Percentiles rank a stretch among this genome's conserved stretches.
These are phyloP conservation scores for Stachybotrys chartarum DNA, from an alignment of 2,329 filamentous ascomycete genomes.

Conservation along the genomic window DNA sequence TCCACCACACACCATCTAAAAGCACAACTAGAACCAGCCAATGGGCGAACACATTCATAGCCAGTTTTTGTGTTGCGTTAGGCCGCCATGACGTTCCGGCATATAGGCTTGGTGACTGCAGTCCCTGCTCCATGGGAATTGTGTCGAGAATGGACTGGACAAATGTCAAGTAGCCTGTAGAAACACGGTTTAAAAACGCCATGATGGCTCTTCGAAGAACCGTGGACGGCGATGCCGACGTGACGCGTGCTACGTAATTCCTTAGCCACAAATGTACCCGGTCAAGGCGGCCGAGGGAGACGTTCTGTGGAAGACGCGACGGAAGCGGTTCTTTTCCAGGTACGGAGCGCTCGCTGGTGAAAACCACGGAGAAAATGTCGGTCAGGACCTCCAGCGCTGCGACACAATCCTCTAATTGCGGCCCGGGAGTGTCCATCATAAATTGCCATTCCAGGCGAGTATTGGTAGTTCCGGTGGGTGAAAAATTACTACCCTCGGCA, in stretches of 20 bases:
- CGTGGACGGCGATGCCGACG: conserved; percentile 17
- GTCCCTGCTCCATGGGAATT: conserved; percentile 4
- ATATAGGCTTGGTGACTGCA: background rate
- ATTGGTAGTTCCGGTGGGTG: too few species aligned
- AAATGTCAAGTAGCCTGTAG: conserved; percentile 22
- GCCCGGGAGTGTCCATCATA: too few species aligned
- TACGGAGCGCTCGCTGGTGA: background rate
- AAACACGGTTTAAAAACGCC: conserved; percentile 31
- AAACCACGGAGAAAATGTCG: background rate
- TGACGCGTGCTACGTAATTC: conserved; percentile 24
- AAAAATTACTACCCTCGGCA: background rate
- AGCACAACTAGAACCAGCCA: conserved; percentile 29
- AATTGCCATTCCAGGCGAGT: too few species aligned
- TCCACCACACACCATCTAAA: conserved; percentile 33
- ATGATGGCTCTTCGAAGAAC: conserved; percentile 28
- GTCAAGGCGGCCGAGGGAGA: conserved; percentile 9
- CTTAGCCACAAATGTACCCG: conserved; percentile 26
- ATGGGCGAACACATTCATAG: conserved; percentile 29
- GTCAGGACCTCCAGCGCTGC: background rate
- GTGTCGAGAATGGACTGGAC: conserved; percentile 23
- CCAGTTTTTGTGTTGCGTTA: conserved; percentile 13
- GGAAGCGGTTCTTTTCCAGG: background rate
- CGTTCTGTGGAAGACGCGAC: conserved; percentile 2
- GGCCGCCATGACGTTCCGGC: background rate
- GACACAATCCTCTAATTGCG: too few species aligned